phyloP scores from a whole-genome alignment of 2,329 filamentous ascomycete genomes.

The Penicillium verrucosum region DNA sequence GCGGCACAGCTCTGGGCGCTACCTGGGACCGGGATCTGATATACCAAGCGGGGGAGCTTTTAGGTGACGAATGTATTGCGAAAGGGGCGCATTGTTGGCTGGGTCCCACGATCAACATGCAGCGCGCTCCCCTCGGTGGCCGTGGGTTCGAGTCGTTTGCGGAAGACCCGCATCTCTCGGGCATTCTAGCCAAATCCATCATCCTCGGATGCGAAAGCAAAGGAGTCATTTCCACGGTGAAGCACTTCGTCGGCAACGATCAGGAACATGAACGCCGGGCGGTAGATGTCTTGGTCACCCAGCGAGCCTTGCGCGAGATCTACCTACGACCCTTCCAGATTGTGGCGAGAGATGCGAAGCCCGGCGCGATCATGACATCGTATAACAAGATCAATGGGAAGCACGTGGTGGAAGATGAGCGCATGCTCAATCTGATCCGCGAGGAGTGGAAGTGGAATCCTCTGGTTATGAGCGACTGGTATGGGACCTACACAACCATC shows the following conservation, averaged over 20 bases:
- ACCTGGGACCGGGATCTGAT: constrained; percentile 58
- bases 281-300: constrained; percentile 31
- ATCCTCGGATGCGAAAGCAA: constrained; percentile 67
- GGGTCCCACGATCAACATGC: constrained; percentile 63
- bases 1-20: constrained; percentile 56
- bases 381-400: constrained; percentile 53
- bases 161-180: constrained; percentile 27
- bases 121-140: constrained; percentile 49
- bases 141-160: constrained; percentile 29
- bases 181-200: constrained; percentile 17
- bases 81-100: constrained; percentile 59
- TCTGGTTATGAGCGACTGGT: constrained; percentile 36
- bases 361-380: constrained; percentile 53
- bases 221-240: constrained; percentile 68
- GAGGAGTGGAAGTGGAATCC: constrained; percentile 35
- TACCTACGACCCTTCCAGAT: constrained; percentile 60
- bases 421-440: constrained; percentile 31
- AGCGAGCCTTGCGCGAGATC: constrained; percentile 55
- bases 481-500: constrained; percentile 20
- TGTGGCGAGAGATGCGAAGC: constrained; percentile 50
- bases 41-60: constrained; percentile 58
- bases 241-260: constrained; percentile 49
- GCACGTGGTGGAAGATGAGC: constrained; percentile 29
- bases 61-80: constrained; percentile 62
- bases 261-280: constrained; percentile 33